A percentile compares a stretch with the other conserved stretches of the same genome.
Conservation (phyloP, 2,329 filamentous ascomycete species). For the Penicillium glabrum region DNA sequence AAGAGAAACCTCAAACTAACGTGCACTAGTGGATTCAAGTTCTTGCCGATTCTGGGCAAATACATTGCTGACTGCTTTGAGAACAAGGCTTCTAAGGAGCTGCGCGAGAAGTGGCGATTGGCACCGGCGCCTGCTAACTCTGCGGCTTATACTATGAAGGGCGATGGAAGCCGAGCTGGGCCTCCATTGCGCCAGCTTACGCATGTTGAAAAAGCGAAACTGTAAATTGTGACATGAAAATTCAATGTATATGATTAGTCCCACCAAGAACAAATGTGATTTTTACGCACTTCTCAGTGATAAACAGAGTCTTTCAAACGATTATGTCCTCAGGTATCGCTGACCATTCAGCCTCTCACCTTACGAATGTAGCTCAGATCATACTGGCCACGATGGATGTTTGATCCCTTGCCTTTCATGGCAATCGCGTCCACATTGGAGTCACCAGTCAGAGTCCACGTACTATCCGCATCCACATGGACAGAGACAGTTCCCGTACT, state of each 20-base stretch:
- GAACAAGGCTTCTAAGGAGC: conserved; percentile 45
- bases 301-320: too few species aligned
- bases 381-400: neutral
- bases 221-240: conserved; percentile 6
- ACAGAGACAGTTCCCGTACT: neutral
- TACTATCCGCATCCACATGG: neutral
- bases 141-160: conserved; percentile 12
- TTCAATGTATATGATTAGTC: neutral
- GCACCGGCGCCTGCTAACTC: conserved; percentile 1
- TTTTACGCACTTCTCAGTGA: too few species aligned
- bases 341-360: neutral
- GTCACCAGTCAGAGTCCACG: conserved; percentile 3
- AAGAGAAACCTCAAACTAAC: too few species aligned
- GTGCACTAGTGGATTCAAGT: conserved; percentile 53
- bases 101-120: conserved; percentile 60
- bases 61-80: conserved; percentile 60
- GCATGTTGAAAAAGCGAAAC: conserved; percentile 23
- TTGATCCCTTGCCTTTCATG: neutral
- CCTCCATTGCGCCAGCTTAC: conserved; percentile 25
- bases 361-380: conserved; percentile 11
- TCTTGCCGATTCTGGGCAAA: conserved; percentile 64
- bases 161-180: conserved; percentile 31
- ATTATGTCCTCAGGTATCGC: too few species aligned
- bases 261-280: too few species aligned
- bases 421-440: neutral